Percentiles rank a stretch among this genome's conserved stretches.
Evolutionary conservation across 1,284 basidiomycete genomes (phyloP).

Genomic region (Pyrrhoderma noxium): DNA sequence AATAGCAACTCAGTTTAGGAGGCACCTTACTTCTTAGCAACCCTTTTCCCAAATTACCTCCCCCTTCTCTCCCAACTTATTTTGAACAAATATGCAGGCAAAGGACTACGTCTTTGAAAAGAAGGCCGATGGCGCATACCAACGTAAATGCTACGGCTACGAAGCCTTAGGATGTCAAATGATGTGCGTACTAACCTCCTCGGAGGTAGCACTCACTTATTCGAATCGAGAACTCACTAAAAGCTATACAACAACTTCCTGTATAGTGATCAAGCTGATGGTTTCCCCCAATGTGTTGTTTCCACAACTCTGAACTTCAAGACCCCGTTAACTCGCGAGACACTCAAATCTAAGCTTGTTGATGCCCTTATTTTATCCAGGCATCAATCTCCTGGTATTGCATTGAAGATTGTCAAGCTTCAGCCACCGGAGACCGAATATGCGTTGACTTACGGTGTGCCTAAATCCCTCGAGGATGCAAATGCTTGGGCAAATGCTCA

Average conservation of each 20-base stretch:
- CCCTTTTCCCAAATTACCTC: not conserved
- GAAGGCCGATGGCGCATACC: not conserved
- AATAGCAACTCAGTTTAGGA: too few species aligned
- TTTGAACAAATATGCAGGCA: too few species aligned
- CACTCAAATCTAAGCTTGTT: not conserved
- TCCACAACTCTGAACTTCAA: not conserved
- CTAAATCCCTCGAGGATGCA: constrained; percentile 7
- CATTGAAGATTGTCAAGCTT: constrained; percentile 9
- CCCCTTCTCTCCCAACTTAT: not conserved
- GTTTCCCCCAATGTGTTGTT: not conserved
- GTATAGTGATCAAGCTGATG: not conserved
- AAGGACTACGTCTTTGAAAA: constrained; percentile 1
- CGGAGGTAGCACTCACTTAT: too few species aligned
- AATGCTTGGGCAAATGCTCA: constrained; percentile 13
- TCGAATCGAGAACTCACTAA: too few species aligned
- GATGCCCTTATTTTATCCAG: constrained; percentile 6
- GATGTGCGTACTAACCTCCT: not conserved
- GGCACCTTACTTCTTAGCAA: too few species aligned
- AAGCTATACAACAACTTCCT: too few species aligned
- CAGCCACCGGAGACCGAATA: constrained; percentile 12
- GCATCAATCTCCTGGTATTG: constrained; percentile 15
- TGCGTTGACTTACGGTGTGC: constrained; percentile 13
- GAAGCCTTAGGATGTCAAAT: not conserved
- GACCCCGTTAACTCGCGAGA: not conserved
- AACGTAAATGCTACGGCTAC: constrained; percentile 5